Evolutionary conservation across 2,329 filamentous ascomycete species (phyloP).

Genomic region (Ascochyta koolunga): DNA sequence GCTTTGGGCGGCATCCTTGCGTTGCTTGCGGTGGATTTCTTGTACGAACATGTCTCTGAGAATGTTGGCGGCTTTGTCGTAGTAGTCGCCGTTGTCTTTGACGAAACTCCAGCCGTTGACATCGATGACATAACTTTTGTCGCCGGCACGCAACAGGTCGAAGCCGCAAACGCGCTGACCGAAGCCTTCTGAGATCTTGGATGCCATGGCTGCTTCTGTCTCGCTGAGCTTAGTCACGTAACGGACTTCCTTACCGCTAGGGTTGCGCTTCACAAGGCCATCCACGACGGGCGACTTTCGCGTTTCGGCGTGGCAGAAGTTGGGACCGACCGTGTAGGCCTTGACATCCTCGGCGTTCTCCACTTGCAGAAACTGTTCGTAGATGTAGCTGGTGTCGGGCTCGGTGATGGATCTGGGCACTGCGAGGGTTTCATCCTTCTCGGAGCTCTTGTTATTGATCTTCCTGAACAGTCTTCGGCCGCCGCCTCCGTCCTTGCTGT

Average conservation of each 20-base stretch:
- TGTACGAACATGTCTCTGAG: slow-evolving; percentile 85
- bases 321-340: slow-evolving; percentile 92
- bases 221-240: slow-evolving; percentile 86
- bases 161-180: slow-evolving; percentile 96
- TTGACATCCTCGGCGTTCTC: slow-evolving; percentile 99
- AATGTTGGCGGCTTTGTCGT: slow-evolving; percentile 87
- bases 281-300: slow-evolving; percentile 97
- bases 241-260: slow-evolving; percentile 93
- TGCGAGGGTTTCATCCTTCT: slow-evolving; percentile 79
- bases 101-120: slow-evolving; percentile 99
- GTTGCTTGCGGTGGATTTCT: slow-evolving; percentile 70
- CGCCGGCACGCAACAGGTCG: slow-evolving; percentile 84
- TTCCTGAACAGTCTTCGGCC: slow-evolving; percentile 93
- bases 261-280: slow-evolving; percentile 92
- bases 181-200: slow-evolving; percentile 88
- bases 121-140: slow-evolving; percentile 96
- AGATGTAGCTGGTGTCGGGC: slow-evolving; percentile 83
- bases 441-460: slow-evolving; percentile 98
- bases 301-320: slow-evolving; percentile 95
- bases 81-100: slow-evolving; percentile 99
- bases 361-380: slow-evolving; percentile 95
- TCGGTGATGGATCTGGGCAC: slow-evolving; percentile 84
- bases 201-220: slow-evolving; percentile 84
- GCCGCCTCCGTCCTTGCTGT: slow-evolving; percentile 82
- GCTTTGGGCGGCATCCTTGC: slow-evolving; percentile 49